Evolutionary conservation across 768 basidiomycete species (phyloP).

Genomic region (Lactarius deliciosus): DNA sequence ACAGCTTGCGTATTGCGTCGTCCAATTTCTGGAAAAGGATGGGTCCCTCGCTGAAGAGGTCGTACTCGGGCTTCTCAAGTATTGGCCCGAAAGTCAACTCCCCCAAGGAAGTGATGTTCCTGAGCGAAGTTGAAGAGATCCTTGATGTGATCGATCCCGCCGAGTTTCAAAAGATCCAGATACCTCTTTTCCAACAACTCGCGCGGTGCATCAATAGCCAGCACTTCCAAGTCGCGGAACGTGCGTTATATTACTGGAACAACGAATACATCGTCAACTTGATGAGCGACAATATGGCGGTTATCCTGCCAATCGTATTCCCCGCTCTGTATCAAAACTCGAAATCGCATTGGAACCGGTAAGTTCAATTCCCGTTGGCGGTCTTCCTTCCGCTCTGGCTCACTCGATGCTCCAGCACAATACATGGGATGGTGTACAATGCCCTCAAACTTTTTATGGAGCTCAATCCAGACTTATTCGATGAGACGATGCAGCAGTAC

Average conservation of each 20-base stretch:
- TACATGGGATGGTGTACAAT: slow-evolving; percentile 99
- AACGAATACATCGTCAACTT: slow-evolving; percentile 99
- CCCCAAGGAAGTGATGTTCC: slow-evolving; percentile 99
- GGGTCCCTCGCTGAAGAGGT: slow-evolving; percentile 90
- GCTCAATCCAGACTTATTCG: slow-evolving; percentile 95
- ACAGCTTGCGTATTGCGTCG: slow-evolving; percentile 98
- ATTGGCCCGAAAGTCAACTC: slow-evolving; percentile 99
- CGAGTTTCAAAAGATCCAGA: slow-evolving; percentile 95
- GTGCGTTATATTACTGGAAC: slow-evolving; percentile 97
- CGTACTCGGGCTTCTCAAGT: slow-evolving; percentile 92
- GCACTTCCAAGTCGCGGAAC: slow-evolving; percentile 99
- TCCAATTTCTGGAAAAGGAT: slow-evolving; percentile 98
- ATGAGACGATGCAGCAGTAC: slow-evolving; percentile 90
- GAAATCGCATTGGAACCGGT: slow-evolving; percentile 99
- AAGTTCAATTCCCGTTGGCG: slow-evolving; percentile 35
- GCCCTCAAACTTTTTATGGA: slow-evolving; percentile 99
- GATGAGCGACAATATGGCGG: slow-evolving; percentile 92
- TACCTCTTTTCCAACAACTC: slow-evolving; percentile 89
- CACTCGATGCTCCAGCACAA: slow-evolving; percentile 55
- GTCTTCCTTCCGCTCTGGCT: slow-evolving; percentile 4
- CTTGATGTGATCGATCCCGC: slow-evolving; percentile 95
- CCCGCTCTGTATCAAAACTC: slow-evolving; percentile 95
- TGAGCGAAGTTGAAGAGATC: slow-evolving; percentile 99
- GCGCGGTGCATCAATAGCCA: slow-evolving; percentile 98
- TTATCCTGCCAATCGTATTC: slow-evolving; percentile 94